A percentile compares a stretch with the other conserved stretches of the same genome.
Conservation (phyloP, 352 stramenopile species). For the Phytophthora parvispora region DNA sequence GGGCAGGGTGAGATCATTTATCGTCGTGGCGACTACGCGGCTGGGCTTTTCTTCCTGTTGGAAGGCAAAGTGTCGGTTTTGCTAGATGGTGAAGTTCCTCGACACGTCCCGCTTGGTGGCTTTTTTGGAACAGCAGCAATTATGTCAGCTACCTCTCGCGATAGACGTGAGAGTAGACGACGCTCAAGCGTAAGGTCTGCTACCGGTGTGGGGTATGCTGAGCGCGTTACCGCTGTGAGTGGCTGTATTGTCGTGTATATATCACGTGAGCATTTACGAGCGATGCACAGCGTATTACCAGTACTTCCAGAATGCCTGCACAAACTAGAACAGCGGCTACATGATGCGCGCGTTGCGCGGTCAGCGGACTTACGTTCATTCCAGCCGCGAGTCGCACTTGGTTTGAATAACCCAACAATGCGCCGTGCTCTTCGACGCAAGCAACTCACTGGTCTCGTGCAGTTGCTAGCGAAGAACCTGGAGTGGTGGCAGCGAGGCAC, state of each 20-base stretch:
- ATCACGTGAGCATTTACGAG: constrained; percentile 51
- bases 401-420: constrained; percentile 35
- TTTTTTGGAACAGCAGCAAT: constrained; percentile 63
- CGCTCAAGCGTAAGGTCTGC: constrained; percentile 6
- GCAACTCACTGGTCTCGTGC: constrained; percentile 20
- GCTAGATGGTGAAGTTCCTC: constrained; percentile 31
- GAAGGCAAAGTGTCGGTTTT: constrained; percentile 51
- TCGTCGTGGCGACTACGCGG: constrained; percentile 53
- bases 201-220: constrained; percentile 36
- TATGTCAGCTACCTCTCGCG: not conserved
- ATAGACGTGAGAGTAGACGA: constrained; percentile 13
- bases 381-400: constrained; percentile 22
- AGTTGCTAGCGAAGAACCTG: constrained; percentile 36
- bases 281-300: constrained; percentile 46
- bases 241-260: constrained; percentile 67
- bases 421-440: constrained; percentile 24
- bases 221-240: constrained; percentile 57
- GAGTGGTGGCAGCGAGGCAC: constrained; percentile 36
- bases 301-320: constrained; percentile 37
- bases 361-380: constrained; percentile 42
- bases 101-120: constrained; percentile 47
- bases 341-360: constrained; percentile 35
- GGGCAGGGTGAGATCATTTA: constrained; percentile 75
- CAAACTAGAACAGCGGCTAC: constrained; percentile 39
- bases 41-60: constrained; percentile 62